These are phyloP conservation scores for Rhazya stricta DNA, from an alignment of 257 asterid genomes.

Conservation along the genomic window DNA sequence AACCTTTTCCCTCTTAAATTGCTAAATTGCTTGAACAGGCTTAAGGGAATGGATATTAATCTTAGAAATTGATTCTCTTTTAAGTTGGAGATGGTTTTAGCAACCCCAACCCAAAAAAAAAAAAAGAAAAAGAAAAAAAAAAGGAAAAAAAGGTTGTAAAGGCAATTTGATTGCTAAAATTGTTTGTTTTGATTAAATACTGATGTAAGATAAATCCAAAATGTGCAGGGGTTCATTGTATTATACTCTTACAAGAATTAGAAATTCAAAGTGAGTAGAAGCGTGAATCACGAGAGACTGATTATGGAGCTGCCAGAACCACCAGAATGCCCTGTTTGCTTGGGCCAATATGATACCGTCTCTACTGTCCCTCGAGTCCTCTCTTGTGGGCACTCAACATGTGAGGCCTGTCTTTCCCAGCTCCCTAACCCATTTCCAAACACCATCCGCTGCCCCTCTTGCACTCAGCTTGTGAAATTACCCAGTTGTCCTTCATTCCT, in stretches of 20 bases:
- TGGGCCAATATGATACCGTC: conserved; percentile 52
- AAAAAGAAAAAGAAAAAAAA: too few species aligned
- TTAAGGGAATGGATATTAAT: neutral
- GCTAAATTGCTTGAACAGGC: neutral
- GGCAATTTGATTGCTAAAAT: neutral
- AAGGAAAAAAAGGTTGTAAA: neutral
- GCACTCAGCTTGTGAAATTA: conserved; percentile 63
- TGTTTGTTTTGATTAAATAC: neutral
- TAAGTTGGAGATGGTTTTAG: neutral
- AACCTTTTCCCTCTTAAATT: neutral
- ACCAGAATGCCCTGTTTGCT: conserved; percentile 95
- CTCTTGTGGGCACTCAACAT: conserved; percentile 85
- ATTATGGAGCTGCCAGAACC: conserved; percentile 62
- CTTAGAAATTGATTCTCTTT: neutral
- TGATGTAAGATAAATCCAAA: neutral
- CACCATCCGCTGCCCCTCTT: conserved; percentile 76
- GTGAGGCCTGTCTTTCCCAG: conserved; percentile 65
- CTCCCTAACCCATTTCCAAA: conserved; percentile 66
- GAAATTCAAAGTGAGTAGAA: neutral
- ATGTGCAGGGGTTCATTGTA: neutral
- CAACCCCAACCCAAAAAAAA: too few species aligned
- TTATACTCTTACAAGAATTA: neutral
- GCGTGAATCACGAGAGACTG: neutral
- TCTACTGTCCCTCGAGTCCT: conserved; percentile 73
- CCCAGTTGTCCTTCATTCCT: conserved; percentile 52